Evolutionary conservation across 2,329 filamentous ascomycete species (phyloP).

Genomic region (Lachnellula willkommii): DNA sequence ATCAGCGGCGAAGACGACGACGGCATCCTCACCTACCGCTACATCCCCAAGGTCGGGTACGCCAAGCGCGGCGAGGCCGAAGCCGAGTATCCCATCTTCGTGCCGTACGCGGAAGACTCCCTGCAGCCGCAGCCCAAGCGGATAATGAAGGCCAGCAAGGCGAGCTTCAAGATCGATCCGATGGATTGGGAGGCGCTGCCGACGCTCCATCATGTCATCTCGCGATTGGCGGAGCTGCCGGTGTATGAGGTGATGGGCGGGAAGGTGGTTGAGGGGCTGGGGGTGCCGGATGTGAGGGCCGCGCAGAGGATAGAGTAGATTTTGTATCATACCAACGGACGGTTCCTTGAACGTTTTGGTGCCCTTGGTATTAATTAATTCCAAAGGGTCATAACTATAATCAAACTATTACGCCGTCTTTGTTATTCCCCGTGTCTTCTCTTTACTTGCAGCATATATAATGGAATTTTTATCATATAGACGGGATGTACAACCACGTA

Average conservation of each 20-base stretch:
- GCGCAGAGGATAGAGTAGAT: conserved; percentile 32
- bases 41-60: conserved; percentile 49
- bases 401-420: no score
- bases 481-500: no score
- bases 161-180: conserved; percentile 43
- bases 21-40: conserved; percentile 50
- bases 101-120: conserved; percentile 23
- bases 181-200: conserved; percentile 51
- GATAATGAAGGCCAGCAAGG: conserved; percentile 36
- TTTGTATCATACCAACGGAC: not conserved
- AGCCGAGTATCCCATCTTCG: conserved; percentile 43
- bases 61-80: conserved; percentile 44
- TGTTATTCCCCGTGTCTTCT: no score
- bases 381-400: no score
- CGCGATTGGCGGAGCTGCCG: conserved; percentile 49
- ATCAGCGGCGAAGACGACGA: conserved; percentile 27
- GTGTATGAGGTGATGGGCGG: conserved; percentile 51
- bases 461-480: no score
- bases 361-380: no score
- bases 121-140: conserved; percentile 30
- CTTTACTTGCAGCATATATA: no score
- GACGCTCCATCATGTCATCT: conserved; percentile 54
- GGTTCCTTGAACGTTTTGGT: not conserved
- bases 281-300: conserved; percentile 43
- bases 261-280: conserved; percentile 50